Evolutionary conservation across 148 eudicot genomes (phyloP).

Genomic region (Fagopyrum homotropicum): DNA sequence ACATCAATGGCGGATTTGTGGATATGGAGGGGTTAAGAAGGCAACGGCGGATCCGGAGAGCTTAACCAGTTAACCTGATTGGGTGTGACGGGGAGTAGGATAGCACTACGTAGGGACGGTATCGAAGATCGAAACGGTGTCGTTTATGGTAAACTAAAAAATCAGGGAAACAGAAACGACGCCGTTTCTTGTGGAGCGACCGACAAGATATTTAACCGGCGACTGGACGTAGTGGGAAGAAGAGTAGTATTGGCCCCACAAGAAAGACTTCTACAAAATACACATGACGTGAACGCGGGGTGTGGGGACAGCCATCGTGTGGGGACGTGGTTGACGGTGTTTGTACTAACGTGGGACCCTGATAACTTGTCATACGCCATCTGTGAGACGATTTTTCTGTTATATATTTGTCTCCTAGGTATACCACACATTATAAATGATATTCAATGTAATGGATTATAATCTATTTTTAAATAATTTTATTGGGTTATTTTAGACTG

Average conservation of each 20-base stretch:
- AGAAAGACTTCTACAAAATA: not conserved
- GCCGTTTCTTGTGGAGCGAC: not conserved
- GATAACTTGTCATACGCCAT: no score
- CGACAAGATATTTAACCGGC: not conserved
- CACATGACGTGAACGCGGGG: slow-evolving; percentile 9
- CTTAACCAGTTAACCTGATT: not conserved
- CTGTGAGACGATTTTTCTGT: no score
- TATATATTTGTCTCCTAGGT: no score
- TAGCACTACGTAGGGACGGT: not conserved
- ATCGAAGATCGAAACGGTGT: not conserved
- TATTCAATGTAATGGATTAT: no score
- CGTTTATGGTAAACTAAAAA: not conserved
- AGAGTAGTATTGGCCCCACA: not conserved
- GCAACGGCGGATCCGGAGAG: slow-evolving; percentile 1
- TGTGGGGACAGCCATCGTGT: slow-evolving; percentile 8
- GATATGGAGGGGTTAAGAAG: not conserved
- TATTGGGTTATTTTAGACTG: no score
- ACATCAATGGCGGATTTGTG: slow-evolving; percentile 5
- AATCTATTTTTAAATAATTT: no score
- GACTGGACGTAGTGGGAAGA: not conserved
- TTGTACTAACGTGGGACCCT: not conserved
- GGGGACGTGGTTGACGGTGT: not conserved
- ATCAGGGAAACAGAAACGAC: not conserved
- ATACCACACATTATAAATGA: no score
- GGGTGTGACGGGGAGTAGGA: not conserved